Percentiles rank a stretch among this genome's conserved stretches.
Evolutionary conservation across 208 protist genomes (phyloP).

Genomic region (Tetramitus jugosus): DNA sequence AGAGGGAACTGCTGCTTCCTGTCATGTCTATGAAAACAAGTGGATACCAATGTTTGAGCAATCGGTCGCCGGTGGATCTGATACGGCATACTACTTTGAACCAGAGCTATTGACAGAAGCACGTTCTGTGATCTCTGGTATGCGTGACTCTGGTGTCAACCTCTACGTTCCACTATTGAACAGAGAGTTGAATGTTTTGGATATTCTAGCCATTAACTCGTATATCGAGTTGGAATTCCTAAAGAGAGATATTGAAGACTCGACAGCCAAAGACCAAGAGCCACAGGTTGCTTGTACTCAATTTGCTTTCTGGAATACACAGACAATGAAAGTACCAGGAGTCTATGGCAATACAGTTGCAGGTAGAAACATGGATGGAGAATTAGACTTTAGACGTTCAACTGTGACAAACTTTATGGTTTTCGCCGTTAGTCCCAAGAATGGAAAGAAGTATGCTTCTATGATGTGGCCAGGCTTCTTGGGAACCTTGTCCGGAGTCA

Average conservation of each 20-base stretch:
- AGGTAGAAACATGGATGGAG: conserved; percentile 7
- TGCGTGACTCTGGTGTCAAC: background rate
- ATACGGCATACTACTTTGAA: background rate
- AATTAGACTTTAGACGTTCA: background rate
- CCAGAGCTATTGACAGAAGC: background rate
- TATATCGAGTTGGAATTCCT: conserved; percentile 4
- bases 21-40: background rate
- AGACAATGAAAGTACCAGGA: too few relatives aligned
- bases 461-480: background rate
- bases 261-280: background rate
- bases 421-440: background rate
- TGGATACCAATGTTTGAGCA: background rate
- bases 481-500: background rate
- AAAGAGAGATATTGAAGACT: background rate
- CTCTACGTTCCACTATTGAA: background rate
- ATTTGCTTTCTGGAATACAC: background rate
- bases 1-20: background rate
- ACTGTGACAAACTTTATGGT: background rate
- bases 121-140: background rate
- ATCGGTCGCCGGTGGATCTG: too few relatives aligned
- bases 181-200: background rate
- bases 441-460: background rate
- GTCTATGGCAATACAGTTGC: background rate
- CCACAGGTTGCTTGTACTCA: background rate
- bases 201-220: background rate